Base-by-base conservation (phyloP, 2,329 filamentous ascomycete species). In the Hymenoscyphus occultus region DNA sequence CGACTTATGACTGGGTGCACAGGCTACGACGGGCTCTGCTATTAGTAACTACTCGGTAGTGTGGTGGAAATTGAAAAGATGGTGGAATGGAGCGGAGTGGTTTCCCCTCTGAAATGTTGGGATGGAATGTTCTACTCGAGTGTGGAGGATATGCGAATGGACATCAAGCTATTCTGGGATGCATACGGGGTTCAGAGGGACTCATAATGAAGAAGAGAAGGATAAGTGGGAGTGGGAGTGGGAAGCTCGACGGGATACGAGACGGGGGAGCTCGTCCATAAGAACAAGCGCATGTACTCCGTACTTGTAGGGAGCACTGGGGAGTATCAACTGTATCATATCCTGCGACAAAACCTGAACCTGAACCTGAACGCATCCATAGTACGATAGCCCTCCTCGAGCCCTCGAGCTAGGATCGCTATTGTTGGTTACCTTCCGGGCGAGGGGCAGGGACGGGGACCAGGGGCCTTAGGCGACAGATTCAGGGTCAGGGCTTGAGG, bases 21-120 rank as follows among this genome's bases (percentile, higher is more conserved):
- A 69, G 67, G 61, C 62, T 68, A 65, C 19, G 16, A 51, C 22
- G 19, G 19, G 45, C 7, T 51, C 19, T 28, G 45, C 7, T 51
- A 45, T 51, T 28, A 51, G 19, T 28, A 28, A 3, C 2, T 22
- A 22, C 45, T 19, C 16, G 2, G 42, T 7, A n/a, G 42, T 19
- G 5, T 28, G 45, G 45, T 19, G 45, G n/a, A 51, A 19, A n/a
- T 19, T 51, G 45, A 19, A 51, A 3, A 9, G 16, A 16, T 35
- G 45, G 7, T 51, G 45, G 45, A 51, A 19, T 12, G 45, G 45
- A 19, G 28, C 28, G 2, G 28, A 28, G 28, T 51, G 9, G 45
- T 10, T 51, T 51, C 22, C 19, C n/a, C 35, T 35, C 22, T 4
- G 22, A 12, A 22, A 51, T 19, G 16, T 19, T 48, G 14, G n/a